Evolutionary conservation across 1,139 yeast species (phyloP).

Genomic region (Yamadazyma spencermartinsiae): DNA sequence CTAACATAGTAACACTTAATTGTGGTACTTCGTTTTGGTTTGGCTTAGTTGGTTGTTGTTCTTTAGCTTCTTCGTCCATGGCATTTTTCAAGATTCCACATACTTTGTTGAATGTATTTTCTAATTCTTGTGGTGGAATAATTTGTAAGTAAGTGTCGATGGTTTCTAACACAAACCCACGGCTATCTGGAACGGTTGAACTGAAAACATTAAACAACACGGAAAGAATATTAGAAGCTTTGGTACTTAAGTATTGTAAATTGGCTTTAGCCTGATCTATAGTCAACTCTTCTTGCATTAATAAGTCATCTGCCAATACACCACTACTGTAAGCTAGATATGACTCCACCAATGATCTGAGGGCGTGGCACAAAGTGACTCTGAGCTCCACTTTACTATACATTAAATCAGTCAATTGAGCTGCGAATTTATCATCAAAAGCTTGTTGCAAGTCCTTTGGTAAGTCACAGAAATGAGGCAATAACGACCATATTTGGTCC

Average conservation of each 20-base stretch:
- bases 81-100: constrained; percentile 76
- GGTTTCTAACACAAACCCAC: constrained; percentile 83
- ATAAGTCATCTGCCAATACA: constrained; percentile 54
- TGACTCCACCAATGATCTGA: constrained; percentile 77
- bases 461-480: constrained; percentile 87
- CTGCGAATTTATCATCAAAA: constrained; percentile 77
- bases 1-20: constrained; percentile 84
- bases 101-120: constrained; percentile 79
- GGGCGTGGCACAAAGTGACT: constrained; percentile 75
- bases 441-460: constrained; percentile 69
- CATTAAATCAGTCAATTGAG: constrained; percentile 68
- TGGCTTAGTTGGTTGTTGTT: constrained; percentile 1
- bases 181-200: constrained; percentile 78
- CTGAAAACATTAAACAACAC: constrained; percentile 90
- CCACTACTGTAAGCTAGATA: constrained; percentile 64
- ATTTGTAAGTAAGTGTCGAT: constrained; percentile 78
- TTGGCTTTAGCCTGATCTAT: constrained; percentile 54
- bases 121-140: constrained; percentile 65
- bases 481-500: constrained; percentile 89
- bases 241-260: constrained; percentile 60
- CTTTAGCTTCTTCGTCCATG: constrained; percentile 58
- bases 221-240: constrained; percentile 74
- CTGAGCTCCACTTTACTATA: constrained; percentile 77
- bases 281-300: constrained; percentile 64
- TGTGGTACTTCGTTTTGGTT: constrained; percentile 35